Evolutionary conservation across 306 rosid species (phyloP).

Genomic region (Adenanthera pavonina): DNA sequence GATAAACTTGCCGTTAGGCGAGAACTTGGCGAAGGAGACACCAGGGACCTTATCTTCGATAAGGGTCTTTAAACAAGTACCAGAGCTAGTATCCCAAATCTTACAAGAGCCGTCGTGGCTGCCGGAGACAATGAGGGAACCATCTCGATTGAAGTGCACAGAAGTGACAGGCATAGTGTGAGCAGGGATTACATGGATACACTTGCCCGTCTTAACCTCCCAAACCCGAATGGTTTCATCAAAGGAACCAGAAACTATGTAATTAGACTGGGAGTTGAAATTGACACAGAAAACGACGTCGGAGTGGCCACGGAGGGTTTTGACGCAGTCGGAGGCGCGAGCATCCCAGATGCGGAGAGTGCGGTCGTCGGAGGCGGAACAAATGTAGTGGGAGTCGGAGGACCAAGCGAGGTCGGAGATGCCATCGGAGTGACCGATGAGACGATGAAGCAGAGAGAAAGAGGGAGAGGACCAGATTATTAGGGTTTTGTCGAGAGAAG

Average conservation of each 20-base stretch:
- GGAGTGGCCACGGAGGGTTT: constrained; percentile 85
- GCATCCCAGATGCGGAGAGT: constrained; percentile 96
- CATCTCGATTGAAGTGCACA: constrained; percentile 86
- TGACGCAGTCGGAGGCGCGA: constrained; percentile 66
- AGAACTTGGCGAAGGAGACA: constrained; percentile 86
- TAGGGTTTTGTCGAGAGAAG: constrained; percentile 83
- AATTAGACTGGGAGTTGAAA: constrained; percentile 77
- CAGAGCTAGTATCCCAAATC: constrained; percentile 79
- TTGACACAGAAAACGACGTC: constrained; percentile 82
- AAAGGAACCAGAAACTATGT: constrained; percentile 88
- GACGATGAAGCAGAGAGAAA: constrained; percentile 71
- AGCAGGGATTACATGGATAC: constrained; percentile 61
- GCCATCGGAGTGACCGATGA: constrained; percentile 80
- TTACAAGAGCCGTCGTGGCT: constrained; percentile 94
- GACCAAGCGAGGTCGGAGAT: constrained; percentile 89
- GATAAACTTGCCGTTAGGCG: constrained; percentile 92
- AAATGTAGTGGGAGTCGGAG: constrained; percentile 90
- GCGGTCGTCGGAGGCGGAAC: constrained; percentile 93
- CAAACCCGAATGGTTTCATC: constrained; percentile 84
- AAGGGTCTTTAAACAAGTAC: constrained; percentile 61
- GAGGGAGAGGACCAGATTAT: constrained; percentile 72
- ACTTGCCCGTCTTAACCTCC: constrained; percentile 93
- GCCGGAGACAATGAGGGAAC: constrained; percentile 81
- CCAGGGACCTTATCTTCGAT: constrained; percentile 79
- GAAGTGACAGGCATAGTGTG: constrained; percentile 88